Evolutionary conservation across 306 rosid genomes (phyloP), one percentile per base, ranked within the genome.

Genomic region (Hippophae tibetana): DNA sequence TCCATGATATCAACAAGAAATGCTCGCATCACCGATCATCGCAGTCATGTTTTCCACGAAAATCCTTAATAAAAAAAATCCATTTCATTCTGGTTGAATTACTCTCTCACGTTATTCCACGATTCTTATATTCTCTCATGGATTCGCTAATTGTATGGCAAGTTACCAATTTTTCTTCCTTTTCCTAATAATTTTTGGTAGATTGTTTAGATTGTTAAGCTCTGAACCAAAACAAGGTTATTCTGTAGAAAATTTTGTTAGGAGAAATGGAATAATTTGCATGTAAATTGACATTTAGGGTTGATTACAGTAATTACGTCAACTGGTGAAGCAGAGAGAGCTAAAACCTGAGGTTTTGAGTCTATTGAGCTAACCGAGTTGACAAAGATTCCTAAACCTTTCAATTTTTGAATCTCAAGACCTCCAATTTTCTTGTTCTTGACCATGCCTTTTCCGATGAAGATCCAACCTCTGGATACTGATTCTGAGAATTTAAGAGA

Each of bases 391-490:
- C 3, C 10, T 52, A 27, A n/a, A 40, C 59, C 41, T 48, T 43
- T n/a, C 5, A 12, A 25, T 43, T 26, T 61, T 31, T 52, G 13
- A 50, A 47, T 56, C 56, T 8, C 47, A 25, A 46, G 65, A 50
- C 38, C 56, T 11, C 58, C 56, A 54, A 7, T 7, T 60, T 31
- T 54, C 25, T 42, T 13, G 43, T 3, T 31, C 26, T 54, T 12
- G 66, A 9, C 51, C 57, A 84, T 82, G 86, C 88, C 96, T 3
- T 80, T 77, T 76, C 87, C 96, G 76, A 78, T 88, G 99, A 92
- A 86, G 89, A 83, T 92, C 83, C 97, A 86, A 66, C 99, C 99
- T 0, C 76, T 92, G 38, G 88, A 86, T 61, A 57, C 78, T 69
- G 88, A 88, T 70, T 44, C 87, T 43, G 78, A 71, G 56, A 69